Conservation (phyloP, 2,329 filamentous ascomycete genomes). For the Daldinia sp. region DNA sequence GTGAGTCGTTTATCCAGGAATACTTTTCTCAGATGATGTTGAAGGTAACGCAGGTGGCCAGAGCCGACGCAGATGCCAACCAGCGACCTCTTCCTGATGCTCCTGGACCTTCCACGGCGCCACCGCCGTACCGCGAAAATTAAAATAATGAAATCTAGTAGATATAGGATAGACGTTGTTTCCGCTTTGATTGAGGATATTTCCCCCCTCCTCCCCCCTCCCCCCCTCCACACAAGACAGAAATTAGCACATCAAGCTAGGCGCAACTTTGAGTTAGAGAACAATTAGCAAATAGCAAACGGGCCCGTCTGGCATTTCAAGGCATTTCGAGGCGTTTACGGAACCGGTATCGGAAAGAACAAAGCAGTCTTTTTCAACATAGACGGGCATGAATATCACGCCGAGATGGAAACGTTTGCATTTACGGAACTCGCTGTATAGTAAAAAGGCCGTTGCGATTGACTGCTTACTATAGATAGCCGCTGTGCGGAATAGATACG, state of each 20-base stretch:
- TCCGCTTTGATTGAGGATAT: neutral
- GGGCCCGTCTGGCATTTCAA: neutral
- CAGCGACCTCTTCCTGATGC: slow-evolving; percentile 6
- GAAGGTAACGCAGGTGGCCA: slow-evolving; percentile 51
- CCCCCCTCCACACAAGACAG: neutral
- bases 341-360: neutral
- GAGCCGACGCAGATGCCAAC: neutral
- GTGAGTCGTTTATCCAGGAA: slow-evolving; percentile 78
- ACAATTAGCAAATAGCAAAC: neutral
- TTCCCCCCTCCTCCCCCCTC: no score
- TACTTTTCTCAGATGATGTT: slow-evolving; percentile 77
- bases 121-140: slow-evolving; percentile 24
- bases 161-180: neutral
- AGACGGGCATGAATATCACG: neutral
- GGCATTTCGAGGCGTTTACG: neutral
- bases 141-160: slow-evolving; percentile 6
- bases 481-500: neutral
- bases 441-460: neutral
- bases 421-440: neutral
- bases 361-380: neutral
- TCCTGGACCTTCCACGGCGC: neutral
- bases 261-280: neutral
- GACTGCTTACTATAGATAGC: neutral
- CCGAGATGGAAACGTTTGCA: neutral
- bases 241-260: neutral